Evolutionary conservation across 2,329 filamentous ascomycete species (phyloP).

Genomic region (Aspergillus flavus): DNA sequence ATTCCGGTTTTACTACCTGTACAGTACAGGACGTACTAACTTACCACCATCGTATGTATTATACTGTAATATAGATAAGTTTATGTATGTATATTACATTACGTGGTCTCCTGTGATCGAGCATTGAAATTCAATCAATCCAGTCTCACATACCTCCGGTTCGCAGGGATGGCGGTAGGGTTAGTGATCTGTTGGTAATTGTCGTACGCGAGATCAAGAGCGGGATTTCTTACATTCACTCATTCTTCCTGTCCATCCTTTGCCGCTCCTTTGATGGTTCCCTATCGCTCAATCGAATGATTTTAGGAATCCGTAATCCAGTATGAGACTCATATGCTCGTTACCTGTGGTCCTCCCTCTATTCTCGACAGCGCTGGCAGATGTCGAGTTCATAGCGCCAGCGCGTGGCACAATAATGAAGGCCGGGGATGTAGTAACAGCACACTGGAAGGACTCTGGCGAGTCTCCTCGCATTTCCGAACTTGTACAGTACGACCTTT

Average conservation of each 20-base stretch:
- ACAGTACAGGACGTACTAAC: too few relatives aligned
- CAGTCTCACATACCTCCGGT: slow-evolving; percentile 9
- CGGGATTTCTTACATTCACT: neutral
- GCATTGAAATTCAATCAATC: neutral
- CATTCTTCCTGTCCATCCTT: neutral
- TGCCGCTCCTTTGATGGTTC: neutral
- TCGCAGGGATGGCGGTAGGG: slow-evolving; percentile 8
- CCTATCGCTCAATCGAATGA: neutral
- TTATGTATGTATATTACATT: neutral
- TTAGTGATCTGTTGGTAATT: neutral
- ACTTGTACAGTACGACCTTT: slow-evolving; percentile 59
- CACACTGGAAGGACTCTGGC: slow-evolving; percentile 61
- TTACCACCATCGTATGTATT: too few relatives aligned
- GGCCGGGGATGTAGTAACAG: slow-evolving; percentile 54
- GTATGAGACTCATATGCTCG: slow-evolving; percentile 30
- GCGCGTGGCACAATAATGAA: slow-evolving; percentile 53
- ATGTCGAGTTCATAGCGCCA: slow-evolving; percentile 58
- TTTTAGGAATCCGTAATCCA: slow-evolving; percentile 13
- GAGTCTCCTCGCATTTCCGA: slow-evolving; percentile 52
- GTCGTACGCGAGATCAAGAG: neutral
- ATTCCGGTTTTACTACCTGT: neutral
- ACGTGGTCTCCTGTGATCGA: neutral
- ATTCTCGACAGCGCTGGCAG: slow-evolving; percentile 50
- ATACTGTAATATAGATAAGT: neutral
- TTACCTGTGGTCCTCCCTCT: slow-evolving; percentile 42